Evolutionary conservation across 805 yeast species (phyloP), one percentile per base, ranked within the genome.

Genomic region (Kluyveromyces lactis): DNA sequence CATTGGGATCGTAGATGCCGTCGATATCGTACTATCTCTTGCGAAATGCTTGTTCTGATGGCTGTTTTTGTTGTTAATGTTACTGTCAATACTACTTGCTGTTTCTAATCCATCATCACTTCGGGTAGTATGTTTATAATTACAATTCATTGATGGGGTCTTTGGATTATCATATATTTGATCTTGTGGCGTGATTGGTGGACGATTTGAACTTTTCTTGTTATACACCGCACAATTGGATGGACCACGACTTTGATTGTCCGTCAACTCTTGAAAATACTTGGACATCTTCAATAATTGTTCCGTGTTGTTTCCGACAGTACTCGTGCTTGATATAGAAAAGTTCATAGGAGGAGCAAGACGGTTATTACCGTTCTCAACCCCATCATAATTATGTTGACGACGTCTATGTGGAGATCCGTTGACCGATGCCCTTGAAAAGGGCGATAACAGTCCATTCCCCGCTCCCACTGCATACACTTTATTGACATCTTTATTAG

Each of bases 1-100:
- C 40, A 50, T 52, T 4, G 55, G 55, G 12, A 59, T 59, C 3
- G 64, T 59, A 4, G 64, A 59, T 2, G 51, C 60, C 4, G 62
- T 57, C 1, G 64, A 59, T 11, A 51, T 19, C 2, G 42, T 42
- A 1, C 62, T 56, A 26, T 52, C 56, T 29, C 49, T 55, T 27
- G 55, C 51, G 23, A 31, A 40, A 34, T 58, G 62, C 27, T 30
- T 42, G 41, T 27, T 12, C 31, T 18, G 35, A 37, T 31, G 44
- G 37, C 17, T 16, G 18, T 27, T 27, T 6, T 30, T 30, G 13
- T 21, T 21, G 24, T 21, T 21, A 21, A 6, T 21, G 24, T 21
- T 21, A 21, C 24, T 21, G 24, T 21, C 9, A 6, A 21, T 21
- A 9, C 9, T 9, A 9, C 9, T 9, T 9, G 24, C 6, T 21